Evolutionary conservation across 768 basidiomycete genomes (phyloP).

Genomic region (Boletus vinaceobasis): DNA sequence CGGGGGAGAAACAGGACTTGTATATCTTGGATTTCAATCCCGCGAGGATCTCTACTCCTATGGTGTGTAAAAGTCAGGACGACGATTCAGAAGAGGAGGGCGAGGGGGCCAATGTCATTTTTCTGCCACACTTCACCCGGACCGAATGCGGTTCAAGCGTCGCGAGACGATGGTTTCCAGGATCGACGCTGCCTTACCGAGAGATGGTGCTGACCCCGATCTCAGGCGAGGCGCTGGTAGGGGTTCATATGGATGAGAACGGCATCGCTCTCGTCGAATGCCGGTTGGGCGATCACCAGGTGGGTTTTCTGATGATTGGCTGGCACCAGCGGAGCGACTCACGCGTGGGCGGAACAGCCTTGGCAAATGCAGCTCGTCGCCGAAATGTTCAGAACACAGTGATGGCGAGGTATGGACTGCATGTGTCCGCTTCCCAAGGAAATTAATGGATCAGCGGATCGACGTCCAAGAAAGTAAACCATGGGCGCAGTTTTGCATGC

Average conservation of each 20-base stretch:
- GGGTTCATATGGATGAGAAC: not conserved
- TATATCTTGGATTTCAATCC: not conserved
- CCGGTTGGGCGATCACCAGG: not conserved
- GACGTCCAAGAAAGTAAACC: no score
- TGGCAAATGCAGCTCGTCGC: not conserved
- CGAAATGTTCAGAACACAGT: not conserved
- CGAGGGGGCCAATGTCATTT: not conserved
- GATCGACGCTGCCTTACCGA: not conserved
- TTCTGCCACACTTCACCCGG: not conserved
- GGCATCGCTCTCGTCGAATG: not conserved
- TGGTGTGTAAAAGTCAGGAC: not conserved
- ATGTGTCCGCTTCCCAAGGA: not conserved
- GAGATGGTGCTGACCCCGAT: not conserved
- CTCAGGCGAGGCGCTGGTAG: not conserved
- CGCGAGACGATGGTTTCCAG: not conserved
- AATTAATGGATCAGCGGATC: not conserved
- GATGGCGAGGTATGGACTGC: not conserved
- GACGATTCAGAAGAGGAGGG: no score
- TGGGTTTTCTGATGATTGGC: not conserved
- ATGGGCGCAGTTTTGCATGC: not conserved
- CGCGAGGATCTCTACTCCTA: not conserved
- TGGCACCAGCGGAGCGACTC: no score
- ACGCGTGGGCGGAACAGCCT: not conserved
- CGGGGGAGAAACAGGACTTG: not conserved
- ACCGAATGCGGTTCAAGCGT: not conserved